phyloP scores from a whole-genome alignment of 2,329 filamentous ascomycete genomes.

The Pseudogymnoascus sp. region DNA sequence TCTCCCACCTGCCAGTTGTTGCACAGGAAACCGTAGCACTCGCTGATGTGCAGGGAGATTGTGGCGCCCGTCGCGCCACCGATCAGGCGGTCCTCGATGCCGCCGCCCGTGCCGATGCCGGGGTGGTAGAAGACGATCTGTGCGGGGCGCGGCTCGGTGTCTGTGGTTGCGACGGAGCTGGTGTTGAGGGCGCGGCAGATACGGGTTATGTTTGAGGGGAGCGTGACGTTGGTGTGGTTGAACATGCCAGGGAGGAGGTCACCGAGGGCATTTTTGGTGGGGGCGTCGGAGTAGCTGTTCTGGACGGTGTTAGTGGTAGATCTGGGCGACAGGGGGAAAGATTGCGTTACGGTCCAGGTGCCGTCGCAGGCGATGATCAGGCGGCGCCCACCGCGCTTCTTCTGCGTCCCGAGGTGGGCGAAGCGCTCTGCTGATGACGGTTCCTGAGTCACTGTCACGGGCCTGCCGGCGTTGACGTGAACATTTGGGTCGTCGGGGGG shows the following conservation, averaged over 20 bases:
- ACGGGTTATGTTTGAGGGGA: constrained; percentile 52
- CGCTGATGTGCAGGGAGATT: constrained; percentile 41
- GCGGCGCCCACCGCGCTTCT: constrained; percentile 12
- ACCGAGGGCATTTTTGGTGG: background rate
- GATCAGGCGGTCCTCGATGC: constrained; percentile 40
- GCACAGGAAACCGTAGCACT: constrained; percentile 39
- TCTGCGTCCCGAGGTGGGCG: background rate
- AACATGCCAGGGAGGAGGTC: background rate
- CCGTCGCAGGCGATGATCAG: constrained; percentile 28
- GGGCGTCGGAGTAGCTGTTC: constrained; percentile 8
- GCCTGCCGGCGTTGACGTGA: background rate
- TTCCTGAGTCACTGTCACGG: background rate
- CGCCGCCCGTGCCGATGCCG: constrained; percentile 48
- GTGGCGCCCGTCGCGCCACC: constrained; percentile 48
- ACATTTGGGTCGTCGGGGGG: background rate
- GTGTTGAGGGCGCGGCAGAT: constrained; percentile 49
- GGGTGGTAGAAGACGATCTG: constrained; percentile 55
- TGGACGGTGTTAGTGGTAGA: background rate
- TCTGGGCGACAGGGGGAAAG: background rate
- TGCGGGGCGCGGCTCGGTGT: constrained; percentile 25
- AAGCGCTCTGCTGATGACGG: background rate
- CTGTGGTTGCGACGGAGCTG: constrained; percentile 35
- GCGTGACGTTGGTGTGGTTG: background rate
- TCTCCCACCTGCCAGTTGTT: constrained; percentile 35
- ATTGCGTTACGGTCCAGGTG: constrained; percentile 22